Conservation (phyloP, 306 rosid genomes). For the Dalbergia oliveri region DNA sequence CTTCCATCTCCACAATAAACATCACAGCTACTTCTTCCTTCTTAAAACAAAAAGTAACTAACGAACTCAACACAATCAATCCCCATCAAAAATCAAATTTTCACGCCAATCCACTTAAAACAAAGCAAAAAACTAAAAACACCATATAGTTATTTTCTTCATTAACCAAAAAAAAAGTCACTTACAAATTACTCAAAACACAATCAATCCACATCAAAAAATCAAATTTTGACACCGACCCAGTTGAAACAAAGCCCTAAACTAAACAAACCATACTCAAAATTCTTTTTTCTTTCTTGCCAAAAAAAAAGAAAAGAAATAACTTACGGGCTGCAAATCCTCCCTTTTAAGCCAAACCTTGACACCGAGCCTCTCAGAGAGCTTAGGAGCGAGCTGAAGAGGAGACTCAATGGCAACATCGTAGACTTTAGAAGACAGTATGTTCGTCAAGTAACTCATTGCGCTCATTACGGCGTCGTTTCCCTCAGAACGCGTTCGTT, state of each 20-base stretch:
- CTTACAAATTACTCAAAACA: background rate
- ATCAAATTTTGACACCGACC: background rate
- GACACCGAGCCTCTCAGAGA: conserved; percentile 75
- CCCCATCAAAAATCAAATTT: background rate
- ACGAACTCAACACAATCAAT: background rate
- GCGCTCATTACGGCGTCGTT: conserved; percentile 48
- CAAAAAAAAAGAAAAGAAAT: background rate
- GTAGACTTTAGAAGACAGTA: conserved; percentile 85
- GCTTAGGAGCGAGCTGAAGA: conserved; percentile 76
- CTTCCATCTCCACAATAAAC: conserved; percentile 6
- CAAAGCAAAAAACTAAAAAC: background rate
- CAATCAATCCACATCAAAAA: background rate
- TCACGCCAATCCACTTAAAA: background rate
- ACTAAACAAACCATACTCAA: background rate
- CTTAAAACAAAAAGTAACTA: too few relatives aligned
- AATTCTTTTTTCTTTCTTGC: too few relatives aligned
- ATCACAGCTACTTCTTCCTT: background rate
- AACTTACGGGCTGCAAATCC: conserved; percentile 90
- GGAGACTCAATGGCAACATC: conserved; percentile 88
- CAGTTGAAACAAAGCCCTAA: background rate
- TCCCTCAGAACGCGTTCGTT: conserved; percentile 45
- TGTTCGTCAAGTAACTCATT: conserved; percentile 76
- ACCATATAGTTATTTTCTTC: background rate
- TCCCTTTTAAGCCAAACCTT: conserved; percentile 91
- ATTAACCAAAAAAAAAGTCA: background rate